A percentile compares a stretch with the other conserved stretches of the same genome.
Evolutionary conservation across 352 stramenopile genomes (phyloP).

Genomic region (Pythium brachiatum): DNA sequence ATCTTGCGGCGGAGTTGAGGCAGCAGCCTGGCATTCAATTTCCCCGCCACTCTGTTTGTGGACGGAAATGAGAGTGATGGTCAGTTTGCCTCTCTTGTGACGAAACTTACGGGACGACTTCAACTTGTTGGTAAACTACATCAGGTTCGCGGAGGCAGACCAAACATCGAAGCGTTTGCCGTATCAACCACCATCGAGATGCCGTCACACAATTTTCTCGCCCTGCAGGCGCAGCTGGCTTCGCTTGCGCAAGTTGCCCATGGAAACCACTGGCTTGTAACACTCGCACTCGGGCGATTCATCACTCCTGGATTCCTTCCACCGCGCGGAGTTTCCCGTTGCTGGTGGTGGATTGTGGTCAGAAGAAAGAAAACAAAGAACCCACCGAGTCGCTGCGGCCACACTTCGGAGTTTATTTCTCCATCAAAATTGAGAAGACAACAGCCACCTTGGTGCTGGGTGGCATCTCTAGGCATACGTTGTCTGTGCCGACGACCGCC

Average conservation of each 20-base stretch:
- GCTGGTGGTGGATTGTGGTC: not conserved
- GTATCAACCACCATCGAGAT: not conserved
- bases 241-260: not conserved
- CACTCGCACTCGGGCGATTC: not conserved
- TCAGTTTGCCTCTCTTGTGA: not conserved
- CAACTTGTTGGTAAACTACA: constrained; percentile 20
- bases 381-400: not conserved
- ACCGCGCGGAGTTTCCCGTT: not conserved
- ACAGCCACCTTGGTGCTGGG: not conserved
- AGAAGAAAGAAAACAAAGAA: constrained; percentile 1
- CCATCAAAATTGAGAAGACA: not conserved
- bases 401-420: not conserved
- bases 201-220: not conserved
- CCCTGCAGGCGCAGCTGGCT: not conserved
- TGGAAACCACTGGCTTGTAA: not conserved
- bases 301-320: not conserved
- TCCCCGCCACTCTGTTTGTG: not conserved
- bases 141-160: not conserved
- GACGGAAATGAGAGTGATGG: constrained; percentile 17
- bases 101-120: constrained; percentile 20
- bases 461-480: not conserved
- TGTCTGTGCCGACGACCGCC: not conserved
- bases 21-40: not conserved
- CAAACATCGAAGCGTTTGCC: not conserved
- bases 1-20: constrained; percentile 13